These are phyloP conservation scores for Trypanosoma cruzi DNA, from an alignment of 208 protist genomes.

Conservation along the genomic window DNA sequence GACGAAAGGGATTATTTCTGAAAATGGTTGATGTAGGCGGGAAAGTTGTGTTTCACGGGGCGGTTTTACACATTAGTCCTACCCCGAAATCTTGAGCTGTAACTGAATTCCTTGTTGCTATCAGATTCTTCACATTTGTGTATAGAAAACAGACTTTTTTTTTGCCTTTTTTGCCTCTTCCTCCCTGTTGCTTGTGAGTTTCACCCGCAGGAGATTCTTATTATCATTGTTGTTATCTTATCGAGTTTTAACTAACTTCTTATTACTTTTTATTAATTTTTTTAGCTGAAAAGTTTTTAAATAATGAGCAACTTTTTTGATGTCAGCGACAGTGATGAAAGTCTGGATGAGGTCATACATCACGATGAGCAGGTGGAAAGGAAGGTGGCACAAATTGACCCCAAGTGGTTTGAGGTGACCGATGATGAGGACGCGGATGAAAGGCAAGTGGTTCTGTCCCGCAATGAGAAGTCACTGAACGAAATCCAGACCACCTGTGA, in stretches of 20 bases:
- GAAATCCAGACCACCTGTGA: slow-evolving; percentile 54
- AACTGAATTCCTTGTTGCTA: neutral
- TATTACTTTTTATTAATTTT: slow-evolving; percentile 14
- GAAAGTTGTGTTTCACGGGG: neutral
- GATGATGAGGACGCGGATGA: slow-evolving; percentile 80
- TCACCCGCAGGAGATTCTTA: no score
- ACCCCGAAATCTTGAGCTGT: neutral
- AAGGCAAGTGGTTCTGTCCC: slow-evolving; percentile 48
- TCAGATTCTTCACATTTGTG: neutral
- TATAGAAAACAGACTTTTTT: neutral
- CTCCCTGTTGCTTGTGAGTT: neutral
- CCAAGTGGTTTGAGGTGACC: slow-evolving; percentile 76
- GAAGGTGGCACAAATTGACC: slow-evolving; percentile 55
- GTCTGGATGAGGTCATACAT: slow-evolving; percentile 35
- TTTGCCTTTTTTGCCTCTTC: neutral
- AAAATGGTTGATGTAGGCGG: neutral
- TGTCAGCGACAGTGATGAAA: slow-evolving; percentile 53
- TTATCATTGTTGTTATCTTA: no score
- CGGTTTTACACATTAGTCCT: neutral
- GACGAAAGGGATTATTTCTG: neutral
- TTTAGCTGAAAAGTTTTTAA: neutral
- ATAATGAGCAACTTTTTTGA: slow-evolving; percentile 48
- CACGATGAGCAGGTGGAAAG: slow-evolving; percentile 45
- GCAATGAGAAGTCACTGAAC: slow-evolving; percentile 57
- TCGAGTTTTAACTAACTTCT: no score